Conservation (phyloP, 148 eudicot genomes). For the Suaeda aralocaspica region DNA sequence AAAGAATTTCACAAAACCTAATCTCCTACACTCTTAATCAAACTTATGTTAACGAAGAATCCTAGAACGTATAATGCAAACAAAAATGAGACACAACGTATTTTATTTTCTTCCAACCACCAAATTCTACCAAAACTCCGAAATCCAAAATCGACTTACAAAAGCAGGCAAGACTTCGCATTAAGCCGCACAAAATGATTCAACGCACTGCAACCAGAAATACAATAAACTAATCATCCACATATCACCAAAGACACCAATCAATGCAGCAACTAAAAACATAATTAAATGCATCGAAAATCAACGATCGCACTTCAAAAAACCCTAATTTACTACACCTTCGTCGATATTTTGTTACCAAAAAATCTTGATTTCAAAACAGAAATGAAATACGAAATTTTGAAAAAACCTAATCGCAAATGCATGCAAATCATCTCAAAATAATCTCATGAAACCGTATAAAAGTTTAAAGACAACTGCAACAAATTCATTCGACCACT, state of each 20-base stretch:
- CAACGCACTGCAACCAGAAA: not conserved
- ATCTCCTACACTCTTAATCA: not conserved
- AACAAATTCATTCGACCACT: too few species aligned
- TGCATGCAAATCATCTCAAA: too few species aligned
- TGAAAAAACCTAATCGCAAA: too few species aligned
- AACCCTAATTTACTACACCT: too few species aligned
- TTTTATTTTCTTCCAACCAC: not conserved
- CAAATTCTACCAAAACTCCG: not conserved
- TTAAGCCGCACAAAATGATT: not conserved
- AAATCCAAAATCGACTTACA: not conserved
- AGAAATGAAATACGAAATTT: too few species aligned
- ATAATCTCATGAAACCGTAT: too few species aligned
- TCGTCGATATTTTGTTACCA: too few species aligned
- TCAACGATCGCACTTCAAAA: too few species aligned
- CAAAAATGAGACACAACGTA: too few species aligned
- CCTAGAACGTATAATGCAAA: too few species aligned
- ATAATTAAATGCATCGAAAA: not conserved
- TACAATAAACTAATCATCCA: not conserved
- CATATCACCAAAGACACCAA: not conserved
- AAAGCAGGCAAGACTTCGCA: constrained; percentile 7
- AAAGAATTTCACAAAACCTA: not conserved
- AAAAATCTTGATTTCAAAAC: too few species aligned
- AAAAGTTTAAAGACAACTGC: too few species aligned
- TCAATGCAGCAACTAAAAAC: not conserved
- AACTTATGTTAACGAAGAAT: not conserved